Base-by-base conservation (phyloP, 2,329 filamentous ascomycete species). In the Orbilia blumenaviensis region DNA sequence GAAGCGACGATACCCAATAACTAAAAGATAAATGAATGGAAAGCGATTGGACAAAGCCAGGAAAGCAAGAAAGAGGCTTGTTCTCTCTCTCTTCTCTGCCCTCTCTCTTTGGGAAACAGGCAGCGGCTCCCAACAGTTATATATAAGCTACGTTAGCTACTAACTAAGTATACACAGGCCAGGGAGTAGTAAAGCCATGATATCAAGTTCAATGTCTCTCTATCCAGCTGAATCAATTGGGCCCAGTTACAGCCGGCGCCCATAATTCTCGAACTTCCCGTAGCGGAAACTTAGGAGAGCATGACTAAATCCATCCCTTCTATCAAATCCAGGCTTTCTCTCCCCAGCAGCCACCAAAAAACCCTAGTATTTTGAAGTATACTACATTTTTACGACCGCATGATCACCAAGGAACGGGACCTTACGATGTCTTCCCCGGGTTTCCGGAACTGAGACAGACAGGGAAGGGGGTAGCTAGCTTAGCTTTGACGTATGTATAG, bases 251-350 rank as follows among this genome's bases (percentile, higher is more conserved):
- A 38, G 12, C 32, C 52, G 52, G 29, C 32, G 29, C 10, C 32
- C 25, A 12, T 23, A 14, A 10, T n/a, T 56, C 29, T 42, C 36
- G 42, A 66, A 69, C 72, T 76, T 38, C 72, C 72, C 42, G 56
- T 66, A 69, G 48, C 72, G 64, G 72, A 54, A 76, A 76, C 58
- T 42, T 76, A 66, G 44, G 67, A 64, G 48, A 72, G 32, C 21
- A 34, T 38, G 12, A 16, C 58, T 18, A 69, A n/a, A 54, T 69
- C 42, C 36, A 23, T 48, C 41, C 16, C 34, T 38, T 54, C 21
- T 58, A 32, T 41, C 50, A 29, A 32, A 52, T 52, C 56, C 42
- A 54, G 25, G 44, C 48, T 62, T 52, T 68, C 18, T 50, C 9
- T n/a, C 12, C 68, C 52, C 54, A 14, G 10, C 14, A 44, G 4